Base-by-base conservation (phyloP, 306 rosid species). In the Lathyrus sativus region DNA sequence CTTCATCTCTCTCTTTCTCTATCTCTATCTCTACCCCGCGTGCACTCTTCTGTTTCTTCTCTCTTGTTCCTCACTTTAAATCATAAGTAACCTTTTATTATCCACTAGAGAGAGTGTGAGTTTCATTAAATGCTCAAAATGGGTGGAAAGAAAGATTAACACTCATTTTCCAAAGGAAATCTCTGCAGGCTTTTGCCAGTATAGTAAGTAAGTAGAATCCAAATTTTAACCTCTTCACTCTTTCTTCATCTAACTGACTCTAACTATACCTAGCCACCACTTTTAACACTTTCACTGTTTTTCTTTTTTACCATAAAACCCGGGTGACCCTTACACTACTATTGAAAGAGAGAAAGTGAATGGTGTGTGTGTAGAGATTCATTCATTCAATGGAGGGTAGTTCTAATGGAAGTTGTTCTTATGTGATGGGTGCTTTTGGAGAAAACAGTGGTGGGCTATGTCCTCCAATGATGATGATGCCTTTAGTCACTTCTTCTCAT, bases 401-500 rank as follows among this genome's bases (percentile, higher is more conserved):
- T 44, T 49, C 64, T 33, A 54, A 71, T 64, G 88, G 87, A 31
- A 60, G 68, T 24, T 76, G 81, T 8, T 76, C 85, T 9, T 68
- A 82, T 68, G 75, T 88, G 75, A 85, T 86, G 91, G 78, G 60
- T 62, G 56, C 12, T 50, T 88, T 85, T 79, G 93, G 91, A 72
- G 96, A 85, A 46, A 85, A 77, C 65, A 80, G 69, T 83, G 69
- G 81, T 81, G 91, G 88, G 71, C 49, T 85, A 57, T 79, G 82
- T 74, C 88, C 92, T 72, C 86, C 90, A 22, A 85, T 83, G 85
- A 81, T 83, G 96, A 84, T 90, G 90, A 80, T 83, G 91, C 90
- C 95, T 77, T 73, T 87, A 43, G 78, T 90, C 78, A 81, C 92
- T 50, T 70, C 91, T 69, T 69, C 74, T 56, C 82, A 81, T 60